Conservation (phyloP, 2,329 filamentous ascomycete species). For the Nothopassalora personata region DNA sequence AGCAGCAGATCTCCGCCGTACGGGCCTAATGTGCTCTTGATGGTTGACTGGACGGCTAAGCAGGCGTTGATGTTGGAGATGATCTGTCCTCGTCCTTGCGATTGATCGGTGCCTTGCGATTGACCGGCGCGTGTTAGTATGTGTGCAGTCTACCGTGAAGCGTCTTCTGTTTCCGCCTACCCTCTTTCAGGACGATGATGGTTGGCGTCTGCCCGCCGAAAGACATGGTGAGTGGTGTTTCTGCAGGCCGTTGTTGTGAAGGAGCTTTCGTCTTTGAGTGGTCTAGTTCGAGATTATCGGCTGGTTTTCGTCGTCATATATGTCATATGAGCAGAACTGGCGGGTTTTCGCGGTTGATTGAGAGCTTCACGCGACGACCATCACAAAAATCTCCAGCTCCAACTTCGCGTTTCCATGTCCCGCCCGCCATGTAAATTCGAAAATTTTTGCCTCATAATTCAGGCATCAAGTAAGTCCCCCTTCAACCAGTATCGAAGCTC, state of each 20-base stretch:
- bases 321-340: not conserved
- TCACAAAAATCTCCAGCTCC: not conserved
- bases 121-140: constrained; percentile 66
- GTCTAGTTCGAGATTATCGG: not conserved
- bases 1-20: constrained; percentile 96
- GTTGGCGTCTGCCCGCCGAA: constrained; percentile 97
- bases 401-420: not conserved
- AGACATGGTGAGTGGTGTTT: constrained; percentile 59
- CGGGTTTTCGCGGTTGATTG: not conserved
- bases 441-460: not conserved
- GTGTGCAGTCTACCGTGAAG: constrained; percentile 2
- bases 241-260: not conserved
- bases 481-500: too few relatives aligned
- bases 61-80: constrained; percentile 98
- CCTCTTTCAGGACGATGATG: constrained; percentile 96
- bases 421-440: not conserved
- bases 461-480: too few relatives aligned
- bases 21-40: constrained; percentile 91
- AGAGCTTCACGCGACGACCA: not conserved
- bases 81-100: constrained; percentile 94
- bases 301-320: not conserved
- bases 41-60: constrained; percentile 87
- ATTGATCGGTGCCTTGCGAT: constrained; percentile 97
- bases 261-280: not conserved
- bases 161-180: constrained; percentile 48